Evolutionary conservation across 306 rosid species (phyloP).

Genomic region (Acacia melanoxylon): DNA sequence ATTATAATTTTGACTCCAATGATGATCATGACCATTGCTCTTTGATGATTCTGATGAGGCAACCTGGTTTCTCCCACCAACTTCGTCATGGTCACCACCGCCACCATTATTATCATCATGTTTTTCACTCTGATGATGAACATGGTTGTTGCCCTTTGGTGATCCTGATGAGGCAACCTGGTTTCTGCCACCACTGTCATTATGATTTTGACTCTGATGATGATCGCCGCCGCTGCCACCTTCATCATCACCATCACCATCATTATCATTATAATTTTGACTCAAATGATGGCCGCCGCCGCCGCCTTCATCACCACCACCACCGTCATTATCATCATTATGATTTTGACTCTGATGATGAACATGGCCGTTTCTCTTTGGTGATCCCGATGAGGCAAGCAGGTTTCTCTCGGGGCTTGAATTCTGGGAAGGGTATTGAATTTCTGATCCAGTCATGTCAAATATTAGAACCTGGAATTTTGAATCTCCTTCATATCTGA

Average conservation of each 20-base stretch:
- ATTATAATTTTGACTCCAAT: too few species aligned
- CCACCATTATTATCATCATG: too few species aligned
- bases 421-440: slow-evolving; percentile 22
- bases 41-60: too few species aligned
- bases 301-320: too few species aligned
- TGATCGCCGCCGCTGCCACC: too few species aligned
- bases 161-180: too few species aligned
- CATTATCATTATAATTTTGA: not conserved
- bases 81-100: too few species aligned
- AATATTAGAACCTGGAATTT: slow-evolving; percentile 29
- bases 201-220: too few species aligned
- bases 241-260: not conserved
- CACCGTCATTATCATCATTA: not conserved
- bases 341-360: not conserved
- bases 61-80: too few species aligned
- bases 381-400: not conserved
- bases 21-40: too few species aligned
- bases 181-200: not conserved
- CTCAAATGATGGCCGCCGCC: not conserved
- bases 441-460: slow-evolving; percentile 24
- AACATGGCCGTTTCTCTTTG: not conserved
- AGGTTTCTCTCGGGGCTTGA: not conserved
- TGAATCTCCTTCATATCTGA: slow-evolving; percentile 29
- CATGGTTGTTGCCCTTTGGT: too few species aligned
- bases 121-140: too few species aligned